These are phyloP conservation scores for Tulasnella sp. DNA, from an alignment of 768 basidiomycete genomes.

Conservation along the genomic window DNA sequence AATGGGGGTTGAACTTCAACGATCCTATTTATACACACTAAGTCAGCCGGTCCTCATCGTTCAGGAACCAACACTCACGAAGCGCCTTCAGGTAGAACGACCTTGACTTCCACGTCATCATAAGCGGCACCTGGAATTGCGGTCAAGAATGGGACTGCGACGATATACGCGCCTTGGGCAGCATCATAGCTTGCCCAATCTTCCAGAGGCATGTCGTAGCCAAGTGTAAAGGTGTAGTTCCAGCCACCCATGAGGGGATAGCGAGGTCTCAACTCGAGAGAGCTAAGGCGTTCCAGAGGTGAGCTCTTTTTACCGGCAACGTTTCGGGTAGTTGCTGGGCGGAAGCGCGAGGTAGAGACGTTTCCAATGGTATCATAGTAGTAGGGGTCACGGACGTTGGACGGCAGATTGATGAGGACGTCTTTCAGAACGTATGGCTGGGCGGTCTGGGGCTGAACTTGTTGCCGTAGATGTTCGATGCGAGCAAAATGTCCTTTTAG, in stretches of 20 bases:
- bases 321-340: slow-evolving; percentile 55
- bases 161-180: slow-evolving; percentile 59
- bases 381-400: slow-evolving; percentile 77
- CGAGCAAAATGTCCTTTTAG: slow-evolving; percentile 96
- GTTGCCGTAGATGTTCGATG: slow-evolving; percentile 68
- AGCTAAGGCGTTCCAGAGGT: slow-evolving; percentile 41
- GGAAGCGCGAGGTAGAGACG: slow-evolving; percentile 88
- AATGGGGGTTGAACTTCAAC: slow-evolving; percentile 75
- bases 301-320: slow-evolving; percentile 18
- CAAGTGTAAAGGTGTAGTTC: slow-evolving; percentile 94
- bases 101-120: slow-evolving; percentile 68
- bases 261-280: slow-evolving; percentile 79
- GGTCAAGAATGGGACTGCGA: slow-evolving; percentile 84
- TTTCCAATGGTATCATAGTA: slow-evolving; percentile 93
- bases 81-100: slow-evolving; percentile 93
- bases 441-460: slow-evolving; percentile 59
- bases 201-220: slow-evolving; percentile 85
- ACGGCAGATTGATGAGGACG: slow-evolving; percentile 73
- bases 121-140: slow-evolving; percentile 74
- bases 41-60: slow-evolving; percentile 12
- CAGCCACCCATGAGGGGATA: slow-evolving; percentile 95
- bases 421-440: slow-evolving; percentile 68
- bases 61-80: slow-evolving; percentile 53
- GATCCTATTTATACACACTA: slow-evolving; percentile 51
- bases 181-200: slow-evolving; percentile 65